Evolutionary conservation across 2,329 filamentous ascomycete species (phyloP).

Genomic region (Periconia macrospinosa): DNA sequence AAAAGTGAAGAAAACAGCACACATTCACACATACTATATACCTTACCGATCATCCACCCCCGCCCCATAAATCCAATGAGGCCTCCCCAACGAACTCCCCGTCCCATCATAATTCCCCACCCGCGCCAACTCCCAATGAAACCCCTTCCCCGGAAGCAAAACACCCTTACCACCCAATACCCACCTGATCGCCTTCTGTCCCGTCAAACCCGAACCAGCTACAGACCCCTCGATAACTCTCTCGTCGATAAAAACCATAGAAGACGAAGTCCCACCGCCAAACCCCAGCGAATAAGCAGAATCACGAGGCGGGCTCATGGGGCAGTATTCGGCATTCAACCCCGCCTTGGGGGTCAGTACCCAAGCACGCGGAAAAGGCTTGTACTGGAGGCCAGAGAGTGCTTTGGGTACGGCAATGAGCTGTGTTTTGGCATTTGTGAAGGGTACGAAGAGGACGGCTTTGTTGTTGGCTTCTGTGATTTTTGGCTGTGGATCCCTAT

Average conservation of each 20-base stretch:
- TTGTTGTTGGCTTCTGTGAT: conserved; percentile 10
- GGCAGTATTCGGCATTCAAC: conserved; percentile 22
- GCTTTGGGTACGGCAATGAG: conserved; percentile 35
- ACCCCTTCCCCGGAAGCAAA: conserved; percentile 41
- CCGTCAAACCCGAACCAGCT: not conserved
- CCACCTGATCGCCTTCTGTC: conserved; percentile 36
- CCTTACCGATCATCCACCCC: not conserved
- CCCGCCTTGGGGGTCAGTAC: conserved; percentile 35
- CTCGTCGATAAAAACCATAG: not conserved
- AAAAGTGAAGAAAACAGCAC: no score
- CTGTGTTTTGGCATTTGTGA: conserved; percentile 31
- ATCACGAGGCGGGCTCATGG: not conserved
- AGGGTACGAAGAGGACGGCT: conserved; percentile 38
- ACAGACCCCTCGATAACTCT: not conserved
- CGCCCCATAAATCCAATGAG: conserved; percentile 30
- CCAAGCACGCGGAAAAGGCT: conserved; percentile 36
- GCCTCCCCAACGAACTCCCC: conserved; percentile 12
- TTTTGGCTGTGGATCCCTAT: not conserved
- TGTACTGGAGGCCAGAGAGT: conserved; percentile 23
- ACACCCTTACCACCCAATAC: conserved; percentile 44
- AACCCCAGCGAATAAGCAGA: conserved; percentile 2
- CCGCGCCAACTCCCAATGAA: conserved; percentile 11
- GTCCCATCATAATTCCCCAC: conserved; percentile 7
- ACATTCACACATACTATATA: no score
- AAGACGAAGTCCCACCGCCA: not conserved